Base-by-base conservation (phyloP, 805 yeast genomes). In the Wickerhamiella sergipiensis region DNA sequence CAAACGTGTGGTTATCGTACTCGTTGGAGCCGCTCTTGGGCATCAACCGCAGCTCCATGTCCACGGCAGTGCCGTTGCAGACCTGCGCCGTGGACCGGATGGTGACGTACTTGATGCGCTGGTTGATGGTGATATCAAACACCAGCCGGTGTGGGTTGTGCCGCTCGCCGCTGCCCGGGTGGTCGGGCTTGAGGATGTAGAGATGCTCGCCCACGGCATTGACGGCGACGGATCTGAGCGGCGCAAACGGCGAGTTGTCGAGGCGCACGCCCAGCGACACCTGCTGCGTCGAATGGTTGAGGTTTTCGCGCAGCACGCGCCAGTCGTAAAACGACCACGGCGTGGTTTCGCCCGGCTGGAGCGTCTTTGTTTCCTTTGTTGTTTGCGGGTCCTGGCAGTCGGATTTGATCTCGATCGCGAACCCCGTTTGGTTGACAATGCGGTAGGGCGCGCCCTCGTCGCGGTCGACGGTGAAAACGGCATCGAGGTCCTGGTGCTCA, bases 291-390 rank as follows among this genome's bases (percentile, higher is more conserved):
- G 83, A 83, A 3, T 83, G 77, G 54, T 78, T 81, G 51, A 89
- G 68, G 50, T 80, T 79, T 61, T 90, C 95, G 65, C 98, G 80
- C 22, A 88, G 76, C 29, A 74, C 74, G 54, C 85, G 74, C 97
- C 97, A 92, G 62, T 90, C 96, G 60, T 89, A 95, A 69, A 94
- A 94, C 42, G 88, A 80, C 97, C 97, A 92, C 0, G 85, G 83
- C 4, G 77, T 63, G 3, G 66, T 64, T 5, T 76, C 78, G 1
- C 76, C 76, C 48, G 79, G 71, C 40, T 69, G 64, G 46, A 64
- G 67, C 56, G 49, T 67, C 43, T 50, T 64, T 57, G 31, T 60
- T 52, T 23, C 61, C 39, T 12, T 56, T 56, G 29, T 61, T 2
- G 65, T 63, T 3, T 60, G 59, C 29, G 63, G 60, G 9, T 67